Evolutionary conservation across 2,329 filamentous ascomycete species (phyloP), one percentile per base, ranked within the genome.

Genomic region (Chrysoporthe puriensis): DNA sequence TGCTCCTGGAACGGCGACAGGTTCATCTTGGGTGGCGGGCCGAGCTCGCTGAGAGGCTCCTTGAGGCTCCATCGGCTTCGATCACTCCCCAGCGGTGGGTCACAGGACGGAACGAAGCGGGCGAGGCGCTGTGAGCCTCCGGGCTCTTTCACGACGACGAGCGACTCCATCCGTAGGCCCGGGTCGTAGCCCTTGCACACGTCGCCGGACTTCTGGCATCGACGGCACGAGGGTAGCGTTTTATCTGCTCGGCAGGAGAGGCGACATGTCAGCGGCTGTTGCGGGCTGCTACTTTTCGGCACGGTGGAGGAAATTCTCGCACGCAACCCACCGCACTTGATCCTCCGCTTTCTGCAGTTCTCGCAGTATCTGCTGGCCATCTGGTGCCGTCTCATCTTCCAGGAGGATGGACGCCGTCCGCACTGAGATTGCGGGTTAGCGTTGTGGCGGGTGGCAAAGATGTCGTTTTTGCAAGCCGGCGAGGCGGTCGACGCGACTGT

Each of bases 301-400:
- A 1, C 26, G 26, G 26, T 26, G 26, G 40, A 59, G 21, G 21
- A 3, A 16, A 4, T 8, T 36, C 18, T 34, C 9, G 4, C 13
- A 54, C 16, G 21, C 43, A 43, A 69, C 67, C 44, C 56, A 70
- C 69, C 74, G 61, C 73, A 75, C 63, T 74, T 75, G 62, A 74
- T 72, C 40, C 74, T 73, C 36, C 74, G 61, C 68, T 72, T 70
- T 52, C 74, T 70, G 66, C 73, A 74, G 7, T 73, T 74, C 68
- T 74, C 73, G 70, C 73, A 75, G 68, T 73, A 74, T 44, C 73
- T 73, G 64, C 74, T 75, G 26, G 1, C 26, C 11, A 72, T 74
- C 46, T 73, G 74, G 13, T 71, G 71, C 18, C 73, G 71, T 40
- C 73, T 73, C 73, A 75, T 76, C 44, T 60, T 52, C 46, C 43